Evolutionary conservation across 108 stramenopile genomes (phyloP).

Genomic region (Skeletonema tropicum): DNA sequence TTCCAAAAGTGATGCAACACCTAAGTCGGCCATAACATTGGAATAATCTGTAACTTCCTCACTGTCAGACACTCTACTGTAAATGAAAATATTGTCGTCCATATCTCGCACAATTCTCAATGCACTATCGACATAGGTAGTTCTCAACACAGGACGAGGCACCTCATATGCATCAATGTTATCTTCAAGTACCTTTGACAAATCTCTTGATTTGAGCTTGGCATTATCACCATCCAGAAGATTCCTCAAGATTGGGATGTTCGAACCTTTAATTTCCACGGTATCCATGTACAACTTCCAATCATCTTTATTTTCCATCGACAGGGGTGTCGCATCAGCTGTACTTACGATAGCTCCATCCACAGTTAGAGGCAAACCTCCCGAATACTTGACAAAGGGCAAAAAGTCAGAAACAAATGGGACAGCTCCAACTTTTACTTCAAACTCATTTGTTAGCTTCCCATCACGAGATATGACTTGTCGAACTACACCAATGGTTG

Average conservation of each 20-base stretch:
- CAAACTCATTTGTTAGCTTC: conserved; percentile 75
- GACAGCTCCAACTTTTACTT: conserved; percentile 80
- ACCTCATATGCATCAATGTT: conserved; percentile 56
- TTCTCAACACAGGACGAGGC: conserved; percentile 68
- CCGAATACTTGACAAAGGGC: conserved; percentile 65
- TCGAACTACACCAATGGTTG: conserved; percentile 75
- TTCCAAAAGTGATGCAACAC: conserved; percentile 66
- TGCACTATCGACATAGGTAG: conserved; percentile 61
- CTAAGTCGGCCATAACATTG: conserved; percentile 71
- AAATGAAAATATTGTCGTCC: conserved; percentile 82
- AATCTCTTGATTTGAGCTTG: conserved; percentile 59
- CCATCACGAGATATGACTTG: conserved; percentile 68
- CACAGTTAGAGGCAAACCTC: conserved; percentile 78
- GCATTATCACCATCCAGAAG: conserved; percentile 62
- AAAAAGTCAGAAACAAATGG: conserved; percentile 74
- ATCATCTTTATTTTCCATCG: conserved; percentile 30
- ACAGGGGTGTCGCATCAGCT: conserved; percentile 57
- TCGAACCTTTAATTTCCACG: conserved; percentile 84
- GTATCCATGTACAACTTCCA: conserved; percentile 78
- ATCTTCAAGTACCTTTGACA: conserved; percentile 70
- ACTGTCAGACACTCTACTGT: conserved; percentile 60
- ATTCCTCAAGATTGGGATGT: conserved; percentile 67
- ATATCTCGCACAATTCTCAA: conserved; percentile 81
- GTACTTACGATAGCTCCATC: conserved; percentile 85
- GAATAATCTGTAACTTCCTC: conserved; percentile 70